Conservation (phyloP, 208 protist genomes). For the Leishmania turanica region DNA sequence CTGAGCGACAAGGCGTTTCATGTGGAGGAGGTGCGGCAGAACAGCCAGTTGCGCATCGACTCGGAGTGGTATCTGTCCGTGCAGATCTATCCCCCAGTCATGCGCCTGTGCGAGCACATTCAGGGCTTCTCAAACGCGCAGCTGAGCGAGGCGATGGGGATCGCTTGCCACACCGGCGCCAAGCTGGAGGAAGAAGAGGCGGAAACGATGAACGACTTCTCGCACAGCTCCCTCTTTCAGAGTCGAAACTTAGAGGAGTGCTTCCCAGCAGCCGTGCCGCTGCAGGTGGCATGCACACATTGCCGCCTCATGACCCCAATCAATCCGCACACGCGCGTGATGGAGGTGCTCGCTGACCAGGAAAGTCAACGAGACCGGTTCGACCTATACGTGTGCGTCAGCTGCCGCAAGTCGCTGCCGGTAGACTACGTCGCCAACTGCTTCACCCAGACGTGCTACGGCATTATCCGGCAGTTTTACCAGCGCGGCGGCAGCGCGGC, state of each 20-base stretch:
- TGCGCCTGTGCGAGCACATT: conserved; percentile 95
- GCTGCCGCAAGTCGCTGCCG: conserved; percentile 56
- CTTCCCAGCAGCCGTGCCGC: conserved; percentile 70
- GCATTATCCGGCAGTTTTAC: conserved; percentile 84
- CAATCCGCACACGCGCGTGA: conserved; percentile 81
- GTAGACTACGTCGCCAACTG: conserved; percentile 82
- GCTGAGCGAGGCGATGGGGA: conserved; percentile 87
- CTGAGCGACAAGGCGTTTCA: conserved; percentile 81
- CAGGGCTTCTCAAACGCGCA: conserved; percentile 84
- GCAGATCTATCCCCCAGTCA: conserved; percentile 95
- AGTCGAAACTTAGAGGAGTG: conserved; percentile 64
- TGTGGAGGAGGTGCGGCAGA: conserved; percentile 84
- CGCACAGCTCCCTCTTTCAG: conserved; percentile 78
- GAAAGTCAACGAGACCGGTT: conserved; percentile 38
- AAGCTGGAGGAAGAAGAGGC: conserved; percentile 31
- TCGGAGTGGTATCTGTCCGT: conserved; percentile 94
- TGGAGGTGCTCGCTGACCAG: conserved; percentile 46
- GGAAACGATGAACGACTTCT: conserved; percentile 62
- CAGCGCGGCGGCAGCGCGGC: conserved; percentile 58
- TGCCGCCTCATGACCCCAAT: conserved; percentile 72
- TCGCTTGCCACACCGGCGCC: conserved; percentile 47
- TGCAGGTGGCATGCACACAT: conserved; percentile 76
- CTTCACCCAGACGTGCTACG: conserved; percentile 76
- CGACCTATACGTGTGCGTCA: conserved; percentile 78
- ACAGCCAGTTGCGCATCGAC: conserved; percentile 75